Evolutionary conservation across 2,329 filamentous ascomycete genomes (phyloP), one percentile per base, ranked within the genome.

Genomic region (Rhytidhysteron rufulum): DNA sequence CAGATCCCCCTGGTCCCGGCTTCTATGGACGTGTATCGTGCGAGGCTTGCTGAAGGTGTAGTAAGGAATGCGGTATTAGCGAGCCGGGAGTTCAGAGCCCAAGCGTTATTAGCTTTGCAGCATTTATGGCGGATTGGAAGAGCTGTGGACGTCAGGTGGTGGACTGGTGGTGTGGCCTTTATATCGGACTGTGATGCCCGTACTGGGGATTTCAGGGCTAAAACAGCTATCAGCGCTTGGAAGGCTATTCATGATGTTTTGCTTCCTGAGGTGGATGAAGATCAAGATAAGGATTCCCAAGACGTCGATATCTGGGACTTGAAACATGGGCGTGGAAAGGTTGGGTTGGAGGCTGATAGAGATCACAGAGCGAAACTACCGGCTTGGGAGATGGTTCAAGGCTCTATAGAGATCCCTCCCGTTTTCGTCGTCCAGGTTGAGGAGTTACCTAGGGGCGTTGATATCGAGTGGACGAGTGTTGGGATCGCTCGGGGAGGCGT

Each of bases 1-100:
- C 93, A 97, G 65, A 96, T 98, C 36, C 88, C 91, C 2, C 76
- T 98, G 3, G 68, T 91, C 4, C 90, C 93, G 0, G 77, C 82
- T 4, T 83, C 78, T 4, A 97, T 97, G 91, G 55, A 66, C 2
- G 62, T 87, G 2, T 54, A 74, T 36, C 48, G 41, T 5, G 46
- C 52, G 1, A 40, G 30, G 5, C 15, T 13, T 8, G 4, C 42
- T 58, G 1, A 58, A 56, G 15, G 16, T 39, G 18, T 32, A 47
- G 15, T 54, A 40, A 4, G 34, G 40, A 32, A 46, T 43, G 5
- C 55, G 50, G 50, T 15, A 9, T 13, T 5, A 20, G 13, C 4
- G 51, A 69, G 4, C 5, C 18, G 21, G 32, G 65, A 66, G 5
- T 77, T 82, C 47, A 59, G 63, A 22, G 62, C 80, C 21, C 83